phyloP scores from a whole-genome alignment of 2,329 filamentous ascomycete species.

The Fusarium sp. region DNA sequence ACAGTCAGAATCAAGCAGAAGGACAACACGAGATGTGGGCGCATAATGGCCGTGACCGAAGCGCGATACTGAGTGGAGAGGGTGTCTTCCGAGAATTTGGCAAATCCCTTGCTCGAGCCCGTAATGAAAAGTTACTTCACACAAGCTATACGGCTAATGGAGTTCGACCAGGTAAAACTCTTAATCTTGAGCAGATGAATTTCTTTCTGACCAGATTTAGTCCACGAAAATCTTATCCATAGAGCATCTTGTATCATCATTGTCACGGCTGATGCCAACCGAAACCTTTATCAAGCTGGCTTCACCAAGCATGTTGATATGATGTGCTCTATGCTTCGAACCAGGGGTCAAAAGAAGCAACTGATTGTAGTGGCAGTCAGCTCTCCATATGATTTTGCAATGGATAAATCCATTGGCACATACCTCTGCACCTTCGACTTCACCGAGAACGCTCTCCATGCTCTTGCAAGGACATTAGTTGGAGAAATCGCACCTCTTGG shows the following conservation, averaged over 20 bases:
- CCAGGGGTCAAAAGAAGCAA: constrained; percentile 84
- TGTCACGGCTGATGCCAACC: constrained; percentile 91
- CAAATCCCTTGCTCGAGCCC: constrained; percentile 83
- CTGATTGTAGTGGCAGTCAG: constrained; percentile 92
- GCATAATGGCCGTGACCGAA: constrained; percentile 63
- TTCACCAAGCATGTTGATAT: constrained; percentile 97
- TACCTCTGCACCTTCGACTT: constrained; percentile 98
- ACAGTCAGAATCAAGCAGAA: constrained; percentile 47
- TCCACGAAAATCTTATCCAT: constrained; percentile 93
- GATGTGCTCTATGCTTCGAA: constrained; percentile 87
- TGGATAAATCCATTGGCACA: constrained; percentile 89
- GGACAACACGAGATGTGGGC: constrained; percentile 65
- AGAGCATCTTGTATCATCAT: constrained; percentile 89
- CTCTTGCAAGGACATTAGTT: constrained; percentile 84
- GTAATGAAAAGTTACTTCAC: constrained; percentile 87
- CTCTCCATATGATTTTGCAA: constrained; percentile 95
- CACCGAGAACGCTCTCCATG: constrained; percentile 89
- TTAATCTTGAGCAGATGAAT: no score
- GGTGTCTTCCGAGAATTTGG: constrained; percentile 92
- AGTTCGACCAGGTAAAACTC: constrained; percentile 72
- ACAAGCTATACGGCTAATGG: constrained; percentile 96
- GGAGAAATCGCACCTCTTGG: constrained; percentile 74
- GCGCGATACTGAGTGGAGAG: constrained; percentile 87
- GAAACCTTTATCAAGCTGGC: constrained; percentile 91
- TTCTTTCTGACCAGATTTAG: constrained; percentile 47